Percentiles rank a stretch among this genome's conserved stretches.
These are phyloP conservation scores for Brassica balearica DNA, from an alignment of 441 rosid genomes.

Conservation along the genomic window DNA sequence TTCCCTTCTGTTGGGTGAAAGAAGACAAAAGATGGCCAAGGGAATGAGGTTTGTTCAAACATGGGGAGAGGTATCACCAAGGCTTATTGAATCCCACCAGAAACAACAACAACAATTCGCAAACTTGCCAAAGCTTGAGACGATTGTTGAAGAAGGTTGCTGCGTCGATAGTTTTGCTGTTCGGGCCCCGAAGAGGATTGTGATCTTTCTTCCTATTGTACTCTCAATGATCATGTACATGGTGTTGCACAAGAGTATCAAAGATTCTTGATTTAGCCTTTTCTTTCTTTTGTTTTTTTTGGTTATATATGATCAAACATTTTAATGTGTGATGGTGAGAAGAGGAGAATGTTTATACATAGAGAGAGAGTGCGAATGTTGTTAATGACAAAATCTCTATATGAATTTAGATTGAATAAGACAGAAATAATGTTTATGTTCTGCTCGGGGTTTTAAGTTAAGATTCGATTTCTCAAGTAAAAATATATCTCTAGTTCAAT, in stretches of 20 bases:
- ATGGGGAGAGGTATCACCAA: slow-evolving; percentile 60
- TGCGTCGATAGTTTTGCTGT: slow-evolving; percentile 32
- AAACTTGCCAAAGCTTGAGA: slow-evolving; percentile 53
- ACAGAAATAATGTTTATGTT: neutral
- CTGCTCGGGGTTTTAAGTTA: neutral
- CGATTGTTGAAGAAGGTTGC: slow-evolving; percentile 61
- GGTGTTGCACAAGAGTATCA: slow-evolving; percentile 42
- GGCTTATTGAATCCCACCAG: slow-evolving; percentile 47
- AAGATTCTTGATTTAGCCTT: slow-evolving; percentile 17
- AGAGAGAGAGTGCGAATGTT: neutral
- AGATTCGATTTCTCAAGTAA: neutral
- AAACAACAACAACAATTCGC: slow-evolving; percentile 47
- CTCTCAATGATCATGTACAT: slow-evolving; percentile 51
- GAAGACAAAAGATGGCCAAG: slow-evolving; percentile 48
- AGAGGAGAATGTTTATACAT: neutral
- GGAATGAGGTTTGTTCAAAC: slow-evolving; percentile 47
- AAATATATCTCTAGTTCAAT: too few species aligned
- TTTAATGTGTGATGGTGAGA: neutral
- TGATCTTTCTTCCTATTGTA: slow-evolving; percentile 53
- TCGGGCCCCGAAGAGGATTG: slow-evolving; percentile 44
- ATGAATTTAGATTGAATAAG: neutral
- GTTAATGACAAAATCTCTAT: neutral
- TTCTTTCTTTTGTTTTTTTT: neutral
- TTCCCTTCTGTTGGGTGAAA: slow-evolving; percentile 32
- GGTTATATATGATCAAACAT: neutral